A percentile compares a stretch with the other conserved stretches of the same genome.
phyloP scores from a whole-genome alignment of 345 rosid genomes.

The Tarenaya hassleriana region DNA sequence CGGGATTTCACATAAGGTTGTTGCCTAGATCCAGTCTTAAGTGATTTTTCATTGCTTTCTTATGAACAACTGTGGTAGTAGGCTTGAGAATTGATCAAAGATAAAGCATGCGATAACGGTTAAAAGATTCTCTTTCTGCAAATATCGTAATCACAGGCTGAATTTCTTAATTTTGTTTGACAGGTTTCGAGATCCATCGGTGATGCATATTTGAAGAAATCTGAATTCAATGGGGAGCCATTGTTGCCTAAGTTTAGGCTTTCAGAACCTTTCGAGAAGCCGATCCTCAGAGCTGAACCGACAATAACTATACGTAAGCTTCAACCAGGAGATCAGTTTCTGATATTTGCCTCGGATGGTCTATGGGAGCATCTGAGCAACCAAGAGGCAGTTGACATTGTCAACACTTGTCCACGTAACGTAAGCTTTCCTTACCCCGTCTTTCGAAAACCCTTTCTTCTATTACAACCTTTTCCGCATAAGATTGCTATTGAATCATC shows the following conservation, averaged over 20 bases:
- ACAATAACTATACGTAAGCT: conserved; percentile 62
- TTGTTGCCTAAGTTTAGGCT: conserved; percentile 75
- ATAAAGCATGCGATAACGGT: background rate
- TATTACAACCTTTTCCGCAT: background rate
- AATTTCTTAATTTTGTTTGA: background rate
- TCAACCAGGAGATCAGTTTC: conserved; percentile 74
- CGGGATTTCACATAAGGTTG: too few species aligned
- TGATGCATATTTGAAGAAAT: conserved; percentile 85
- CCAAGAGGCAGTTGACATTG: conserved; percentile 94
- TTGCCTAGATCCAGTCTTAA: too few species aligned
- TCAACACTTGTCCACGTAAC: conserved; percentile 60
- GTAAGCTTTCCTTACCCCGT: conserved; percentile 36
- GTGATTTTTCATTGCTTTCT: too few species aligned
- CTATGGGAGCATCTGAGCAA: conserved; percentile 95
- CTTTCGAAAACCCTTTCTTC: background rate
- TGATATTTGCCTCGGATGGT: conserved; percentile 96
- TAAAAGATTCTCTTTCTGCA: background rate
- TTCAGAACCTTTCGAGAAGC: conserved; percentile 59
- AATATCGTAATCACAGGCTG: background rate
- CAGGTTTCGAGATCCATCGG: conserved; percentile 94
- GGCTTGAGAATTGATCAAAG: background rate
- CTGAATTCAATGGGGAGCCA: conserved; percentile 84
- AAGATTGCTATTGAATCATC: background rate
- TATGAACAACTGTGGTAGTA: background rate
- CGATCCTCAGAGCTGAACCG: conserved; percentile 90